These are phyloP conservation scores for Solanum pinnatisectum DNA, from an alignment of 257 asterid genomes.

Conservation along the genomic window DNA sequence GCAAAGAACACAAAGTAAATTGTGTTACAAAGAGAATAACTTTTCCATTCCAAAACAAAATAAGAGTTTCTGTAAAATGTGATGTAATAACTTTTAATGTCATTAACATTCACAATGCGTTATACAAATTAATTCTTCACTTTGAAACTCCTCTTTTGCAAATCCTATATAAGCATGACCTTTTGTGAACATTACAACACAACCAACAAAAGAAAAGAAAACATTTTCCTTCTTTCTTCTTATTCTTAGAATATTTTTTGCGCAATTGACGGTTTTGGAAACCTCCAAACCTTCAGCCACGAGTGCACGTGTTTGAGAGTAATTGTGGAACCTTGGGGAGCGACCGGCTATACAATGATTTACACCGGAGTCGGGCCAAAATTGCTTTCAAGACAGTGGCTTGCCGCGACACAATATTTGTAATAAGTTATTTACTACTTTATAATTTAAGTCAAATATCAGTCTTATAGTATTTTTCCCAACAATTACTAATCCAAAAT, in stretches of 20 bases:
- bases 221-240: background rate
- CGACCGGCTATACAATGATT: background rate
- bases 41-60: background rate
- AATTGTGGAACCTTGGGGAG: background rate
- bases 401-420: fast-evolving
- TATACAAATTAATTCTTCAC: background rate
- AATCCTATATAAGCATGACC: too few species aligned
- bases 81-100: background rate
- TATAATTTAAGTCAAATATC: too few species aligned
- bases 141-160: background rate
- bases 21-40: background rate
- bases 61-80: too few species aligned
- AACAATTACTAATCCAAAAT: too few species aligned
- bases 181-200: background rate
- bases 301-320: too few species aligned
- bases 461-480: too few species aligned
- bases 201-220: background rate
- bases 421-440: too few species aligned
- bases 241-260: background rate
- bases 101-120: background rate
- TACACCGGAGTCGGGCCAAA: fast-evolving
- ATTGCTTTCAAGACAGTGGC: background rate
- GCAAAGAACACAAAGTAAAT: too few species aligned
- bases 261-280: too few species aligned
- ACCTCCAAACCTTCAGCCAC: background rate